Base-by-base conservation (phyloP, 345 rosid species). In the Aethionema arabicum region DNA sequence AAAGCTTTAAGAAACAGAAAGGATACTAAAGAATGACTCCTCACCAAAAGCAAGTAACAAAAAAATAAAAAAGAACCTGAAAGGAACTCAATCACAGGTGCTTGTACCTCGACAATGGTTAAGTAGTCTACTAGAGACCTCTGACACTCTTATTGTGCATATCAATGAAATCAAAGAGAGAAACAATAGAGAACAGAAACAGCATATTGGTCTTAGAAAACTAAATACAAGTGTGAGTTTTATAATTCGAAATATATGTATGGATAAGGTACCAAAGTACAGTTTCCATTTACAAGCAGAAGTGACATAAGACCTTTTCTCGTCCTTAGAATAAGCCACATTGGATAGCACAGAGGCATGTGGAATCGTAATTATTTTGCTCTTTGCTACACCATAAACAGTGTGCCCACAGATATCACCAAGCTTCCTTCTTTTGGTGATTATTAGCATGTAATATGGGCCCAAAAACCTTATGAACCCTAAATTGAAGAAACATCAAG, bases 221-320 rank as follows among this genome's bases (percentile, higher is more conserved):
- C 84, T 75, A 87, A 71, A 69, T 81, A 85, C 88, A 85, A 72
- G 68, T 37, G 65, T 42, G 66, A 61, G 62, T 38, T 42, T 57
- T 14, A 56, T 57, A 70, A 29, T 42, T 44, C 37, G 48, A 57
- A 72, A 67, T 64, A 70, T 59, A 62, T 48, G 72, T 77, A 76
- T 63, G 77, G 57, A 72, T 57, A 84, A 55, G 61, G 71, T 80
- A 77, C 72, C 82, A 77, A 70, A 77, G 81, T 69, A 82, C 87
- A 83, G 48, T 66, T 75, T 78, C 87, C 91, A 81, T 79, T 82
- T 87, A 89, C 97, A 87, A 74, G 85, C 82, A 83, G 78, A 82
- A 84, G 80, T 70, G 74, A 87, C 91, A 79, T 84, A 93, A 83
- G 85, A 93, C 99, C 97, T 93, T 82, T 90, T 93, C 82, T 93